Conservation (phyloP, 306 rosid species). For the Cicer cuneatum region DNA sequence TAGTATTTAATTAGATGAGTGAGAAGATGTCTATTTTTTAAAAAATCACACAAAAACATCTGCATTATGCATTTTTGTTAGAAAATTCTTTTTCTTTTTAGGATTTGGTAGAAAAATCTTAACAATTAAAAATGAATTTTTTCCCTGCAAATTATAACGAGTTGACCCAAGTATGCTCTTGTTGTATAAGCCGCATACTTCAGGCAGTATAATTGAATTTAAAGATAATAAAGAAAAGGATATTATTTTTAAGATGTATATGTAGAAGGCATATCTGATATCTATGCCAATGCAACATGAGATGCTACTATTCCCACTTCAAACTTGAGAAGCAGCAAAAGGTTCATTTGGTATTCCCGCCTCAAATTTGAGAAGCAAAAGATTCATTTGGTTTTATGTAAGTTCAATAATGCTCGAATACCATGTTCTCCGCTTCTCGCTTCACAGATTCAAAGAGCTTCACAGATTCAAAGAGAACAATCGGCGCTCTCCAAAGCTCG, state of each 20-base stretch:
- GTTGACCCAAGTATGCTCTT: too few species aligned
- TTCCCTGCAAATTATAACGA: too few species aligned
- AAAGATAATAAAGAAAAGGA: background rate
- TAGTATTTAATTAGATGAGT: too few species aligned
- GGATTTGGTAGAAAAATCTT: too few species aligned
- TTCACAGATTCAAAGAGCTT: constrained; percentile 72
- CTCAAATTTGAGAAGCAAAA: constrained; percentile 31
- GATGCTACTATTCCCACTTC: constrained; percentile 23
- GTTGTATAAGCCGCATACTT: background rate
- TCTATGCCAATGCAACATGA: constrained; percentile 24
- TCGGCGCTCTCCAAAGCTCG: constrained; percentile 92
- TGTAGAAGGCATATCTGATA: background rate
- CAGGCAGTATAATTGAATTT: background rate
- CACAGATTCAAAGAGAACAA: constrained; percentile 71
- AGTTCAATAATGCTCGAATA: constrained; percentile 54
- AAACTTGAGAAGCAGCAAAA: too few species aligned
- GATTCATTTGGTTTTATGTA: constrained; percentile 7
- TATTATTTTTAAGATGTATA: background rate
- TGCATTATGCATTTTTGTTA: too few species aligned
- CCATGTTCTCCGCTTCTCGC: constrained; percentile 70
- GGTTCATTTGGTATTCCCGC: constrained; percentile 3
- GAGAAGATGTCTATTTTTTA: too few species aligned
- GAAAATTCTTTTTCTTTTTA: too few species aligned
- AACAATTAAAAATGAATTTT: too few species aligned
- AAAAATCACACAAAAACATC: too few species aligned